Percentiles rank a stretch among this genome's conserved stretches.
These are phyloP conservation scores for Cladophialophora carrionii DNA, from an alignment of 2,329 filamentous ascomycete genomes.

Conservation along the genomic window DNA sequence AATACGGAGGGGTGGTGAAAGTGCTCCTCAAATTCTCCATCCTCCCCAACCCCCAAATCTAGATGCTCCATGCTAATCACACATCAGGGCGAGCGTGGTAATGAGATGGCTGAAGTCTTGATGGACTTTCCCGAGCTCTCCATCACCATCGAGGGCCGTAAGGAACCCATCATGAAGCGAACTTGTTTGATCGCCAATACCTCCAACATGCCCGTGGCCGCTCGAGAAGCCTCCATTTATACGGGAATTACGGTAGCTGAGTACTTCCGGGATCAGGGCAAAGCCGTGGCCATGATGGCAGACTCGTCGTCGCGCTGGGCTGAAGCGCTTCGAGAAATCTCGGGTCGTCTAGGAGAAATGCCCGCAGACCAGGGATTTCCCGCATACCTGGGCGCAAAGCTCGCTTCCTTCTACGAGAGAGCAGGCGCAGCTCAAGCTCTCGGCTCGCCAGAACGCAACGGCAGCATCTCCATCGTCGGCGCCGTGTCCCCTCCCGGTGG, in stretches of 20 bases:
- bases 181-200: slow-evolving; percentile 98
- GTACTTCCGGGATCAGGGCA: slow-evolving; percentile 96
- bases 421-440: slow-evolving; percentile 84
- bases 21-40: background rate
- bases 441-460: slow-evolving; percentile 83
- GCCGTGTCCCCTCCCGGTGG: slow-evolving; percentile 96
- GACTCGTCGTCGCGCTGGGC: slow-evolving; percentile 98
- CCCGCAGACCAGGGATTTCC: slow-evolving; percentile 99
- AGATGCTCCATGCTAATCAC: slow-evolving; percentile 1
- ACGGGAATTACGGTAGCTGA: slow-evolving; percentile 93
- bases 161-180: slow-evolving; percentile 99
- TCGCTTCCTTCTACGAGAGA: slow-evolving; percentile 99
- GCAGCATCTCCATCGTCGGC: slow-evolving; percentile 96
- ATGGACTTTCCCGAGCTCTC: slow-evolving; percentile 99
- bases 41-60: background rate
- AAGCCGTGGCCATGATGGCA: slow-evolving; percentile 99
- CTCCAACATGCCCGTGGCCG: slow-evolving; percentile 99
- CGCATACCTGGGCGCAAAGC: slow-evolving; percentile 92
- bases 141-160: slow-evolving; percentile 89
- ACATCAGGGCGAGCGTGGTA: slow-evolving; percentile 79
- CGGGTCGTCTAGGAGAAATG: slow-evolving; percentile 98
- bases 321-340: slow-evolving; percentile 97
- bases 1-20: background rate
- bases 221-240: slow-evolving; percentile 98
- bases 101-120: slow-evolving; percentile 99